Base-by-base conservation (phyloP, 495 filamentous ascomycete species). In the Tetracladium setigerum region DNA sequence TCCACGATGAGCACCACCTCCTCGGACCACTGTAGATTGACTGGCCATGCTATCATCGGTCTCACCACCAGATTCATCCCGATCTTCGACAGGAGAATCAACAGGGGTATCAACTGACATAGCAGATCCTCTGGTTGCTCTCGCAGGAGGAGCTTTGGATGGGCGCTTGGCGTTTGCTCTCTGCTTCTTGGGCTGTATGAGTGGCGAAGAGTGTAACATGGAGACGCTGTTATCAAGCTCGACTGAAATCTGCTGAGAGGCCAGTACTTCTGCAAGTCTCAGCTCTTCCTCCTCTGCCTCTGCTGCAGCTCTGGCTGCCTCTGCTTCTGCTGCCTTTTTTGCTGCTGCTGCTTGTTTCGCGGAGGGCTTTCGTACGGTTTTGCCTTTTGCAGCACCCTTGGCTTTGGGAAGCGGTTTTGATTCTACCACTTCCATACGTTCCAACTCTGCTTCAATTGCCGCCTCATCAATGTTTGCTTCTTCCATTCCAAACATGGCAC, bases 401-500 rank as follows among this genome's bases (percentile, higher is more conserved):
- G 59, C 41, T 49, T 72, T 73, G 52, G 72, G 72, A 7, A 57
- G 38, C 16, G 54, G 47, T 37, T 56, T 54, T 0, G 53, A 49
- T 5, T 55, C 66, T 34, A 78, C 67, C n/a, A 62, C 52, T 41
- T 77, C 67, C 41, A 76, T 47, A 19, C 61, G 63, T 32, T 72
- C 55, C 10, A 70, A 50, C 19, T 72, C 68, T 33, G 62, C 62
- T 37, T 74, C 68, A 15, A 72, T 49, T n/a, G 58, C 69, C 5
- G 56, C 61, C 32, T 79, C 74, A 30, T 70, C 66, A 16, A 67
- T 62, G 12, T 69, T 60, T 0, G 62, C 53, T 13, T 40, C 27
- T 32, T 64, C 50, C 5, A 63, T 58, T 41, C 73, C 66, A 31
- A 73, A 71, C 66, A 75, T 74, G 19, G 68, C 61, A 38, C 57